Evolutionary conservation across 176 grass and related monocot genomes (phyloP).

Genomic region (Metroxylon sagu): DNA sequence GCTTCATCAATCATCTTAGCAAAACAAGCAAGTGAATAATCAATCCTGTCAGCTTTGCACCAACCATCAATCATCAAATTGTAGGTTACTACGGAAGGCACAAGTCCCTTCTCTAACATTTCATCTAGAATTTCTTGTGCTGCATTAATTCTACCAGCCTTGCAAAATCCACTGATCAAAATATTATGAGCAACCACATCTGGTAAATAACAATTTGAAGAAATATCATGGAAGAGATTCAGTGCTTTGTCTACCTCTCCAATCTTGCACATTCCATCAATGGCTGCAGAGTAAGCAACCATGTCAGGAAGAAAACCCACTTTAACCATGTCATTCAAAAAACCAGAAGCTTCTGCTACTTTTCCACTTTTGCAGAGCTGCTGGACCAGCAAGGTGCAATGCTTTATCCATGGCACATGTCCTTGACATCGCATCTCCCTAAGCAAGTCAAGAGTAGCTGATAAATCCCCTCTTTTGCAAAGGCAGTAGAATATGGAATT

Average conservation of each 20-base stretch:
- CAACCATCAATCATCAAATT: constrained; percentile 94
- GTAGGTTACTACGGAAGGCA: constrained; percentile 77
- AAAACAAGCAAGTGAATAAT: constrained; percentile 52
- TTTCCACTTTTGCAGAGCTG: constrained; percentile 62
- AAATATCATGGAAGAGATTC: constrained; percentile 56
- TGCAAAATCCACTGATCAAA: constrained; percentile 78
- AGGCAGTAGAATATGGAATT: constrained; percentile 71
- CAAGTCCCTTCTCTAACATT: constrained; percentile 57
- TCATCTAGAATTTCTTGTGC: constrained; percentile 67
- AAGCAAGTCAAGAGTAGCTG: constrained; percentile 43
- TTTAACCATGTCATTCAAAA: constrained; percentile 70
- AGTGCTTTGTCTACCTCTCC: constrained; percentile 48
- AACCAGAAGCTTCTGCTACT: constrained; percentile 52
- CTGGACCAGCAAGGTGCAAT: constrained; percentile 76
- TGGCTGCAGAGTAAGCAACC: constrained; percentile 67
- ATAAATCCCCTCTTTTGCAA: constrained; percentile 45
- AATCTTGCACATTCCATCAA: constrained; percentile 68
- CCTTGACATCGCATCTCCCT: constrained; percentile 49
- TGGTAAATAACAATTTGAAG: constrained; percentile 59
- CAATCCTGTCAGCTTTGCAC: constrained; percentile 57
- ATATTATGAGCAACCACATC: constrained; percentile 96
- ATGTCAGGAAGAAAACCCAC: constrained; percentile 84
- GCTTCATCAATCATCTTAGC: constrained; percentile 64
- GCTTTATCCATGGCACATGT: constrained; percentile 75
- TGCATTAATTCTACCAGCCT: constrained; percentile 54